These are phyloP conservation scores for Kalaharituber pfeilii DNA, from an alignment of 2,329 filamentous ascomycete species.

Conservation along the genomic window DNA sequence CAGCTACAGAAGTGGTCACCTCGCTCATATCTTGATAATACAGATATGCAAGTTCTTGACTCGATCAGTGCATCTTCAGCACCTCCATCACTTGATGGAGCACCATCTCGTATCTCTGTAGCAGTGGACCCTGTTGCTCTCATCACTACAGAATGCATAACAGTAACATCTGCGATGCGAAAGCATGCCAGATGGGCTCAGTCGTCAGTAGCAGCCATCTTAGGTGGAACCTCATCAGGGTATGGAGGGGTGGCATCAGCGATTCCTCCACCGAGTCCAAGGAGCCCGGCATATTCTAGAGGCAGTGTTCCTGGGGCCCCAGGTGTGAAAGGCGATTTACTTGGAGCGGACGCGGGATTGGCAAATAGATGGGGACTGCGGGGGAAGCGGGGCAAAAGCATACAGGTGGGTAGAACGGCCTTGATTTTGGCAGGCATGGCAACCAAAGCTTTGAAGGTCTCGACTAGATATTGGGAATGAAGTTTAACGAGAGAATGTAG, in stretches of 20 bases:
- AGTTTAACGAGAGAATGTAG: conserved; percentile 28
- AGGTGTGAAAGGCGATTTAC: conserved; percentile 20
- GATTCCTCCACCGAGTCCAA: conserved; percentile 11
- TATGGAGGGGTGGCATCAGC: conserved; percentile 6
- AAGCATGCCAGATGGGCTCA: conserved; percentile 94
- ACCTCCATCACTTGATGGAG: neutral
- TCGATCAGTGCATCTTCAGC: too few relatives aligned
- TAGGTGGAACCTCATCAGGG: conserved; percentile 43
- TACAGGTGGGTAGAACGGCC: conserved; percentile 33
- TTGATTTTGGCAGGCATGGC: neutral
- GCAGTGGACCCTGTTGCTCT: conserved; percentile 81
- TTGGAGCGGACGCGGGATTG: conserved; percentile 39
- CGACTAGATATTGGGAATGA: neutral
- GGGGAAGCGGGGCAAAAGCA: conserved; percentile 89
- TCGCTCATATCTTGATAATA: too few relatives aligned
- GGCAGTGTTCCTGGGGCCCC: too few relatives aligned
- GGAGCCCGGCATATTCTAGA: conserved; percentile 11
- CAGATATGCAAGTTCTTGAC: too few relatives aligned
- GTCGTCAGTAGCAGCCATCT: conserved; percentile 86
- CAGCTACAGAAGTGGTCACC: too few relatives aligned
- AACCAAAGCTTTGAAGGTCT: too few relatives aligned
- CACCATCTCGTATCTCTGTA: conserved; percentile 26
- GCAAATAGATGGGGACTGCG: conserved; percentile 82
- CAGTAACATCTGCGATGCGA: conserved; percentile 93
- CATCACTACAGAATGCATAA: conserved; percentile 96